Percentiles rank a stretch among this genome's conserved stretches.
These are phyloP conservation scores for Sarocladium kiliense DNA, from an alignment of 2,329 filamentous ascomycete species.

Conservation along the genomic window DNA sequence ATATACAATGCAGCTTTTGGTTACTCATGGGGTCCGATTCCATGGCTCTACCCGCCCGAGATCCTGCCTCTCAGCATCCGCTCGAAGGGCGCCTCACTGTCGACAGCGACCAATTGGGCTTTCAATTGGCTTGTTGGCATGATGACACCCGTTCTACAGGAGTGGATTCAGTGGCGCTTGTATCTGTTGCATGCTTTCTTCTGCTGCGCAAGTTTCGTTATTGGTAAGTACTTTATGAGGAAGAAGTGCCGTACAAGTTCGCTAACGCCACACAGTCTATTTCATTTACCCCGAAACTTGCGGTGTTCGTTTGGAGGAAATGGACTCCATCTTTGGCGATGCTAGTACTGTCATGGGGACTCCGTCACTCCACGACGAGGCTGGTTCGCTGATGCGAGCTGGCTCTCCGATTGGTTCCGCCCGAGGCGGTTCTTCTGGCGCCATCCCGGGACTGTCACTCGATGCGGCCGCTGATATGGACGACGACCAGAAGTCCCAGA, in stretches of 20 bases:
- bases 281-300: conserved; percentile 97
- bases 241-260: not conserved
- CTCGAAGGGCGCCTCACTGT: conserved; percentile 93
- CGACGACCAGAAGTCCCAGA: conserved; percentile 39
- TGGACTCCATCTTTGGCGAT: conserved; percentile 92
- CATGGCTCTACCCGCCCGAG: conserved; percentile 98
- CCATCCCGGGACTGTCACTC: conserved; percentile 77
- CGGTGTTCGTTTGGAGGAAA: conserved; percentile 91
- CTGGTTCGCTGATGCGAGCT: conserved; percentile 72
- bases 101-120: conserved; percentile 95
- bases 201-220: conserved; percentile 89
- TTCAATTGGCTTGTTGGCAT: conserved; percentile 98
- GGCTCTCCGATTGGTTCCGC: conserved; percentile 72
- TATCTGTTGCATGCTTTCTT: conserved; percentile 97
- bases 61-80: conserved; percentile 94
- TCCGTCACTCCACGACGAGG: conserved; percentile 70
- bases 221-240: conserved; percentile 61
- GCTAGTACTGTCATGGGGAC: conserved; percentile 77
- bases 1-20: conserved; percentile 97
- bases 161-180: conserved; percentile 86
- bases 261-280: conserved; percentile 60
- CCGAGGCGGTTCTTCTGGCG: conserved; percentile 57
- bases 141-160: conserved; percentile 89
- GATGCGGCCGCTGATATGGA: conserved; percentile 63
- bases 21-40: conserved; percentile 92